Base-by-base conservation (phyloP, 192 early-diverging fungal species). In the Linderina pennispora region DNA sequence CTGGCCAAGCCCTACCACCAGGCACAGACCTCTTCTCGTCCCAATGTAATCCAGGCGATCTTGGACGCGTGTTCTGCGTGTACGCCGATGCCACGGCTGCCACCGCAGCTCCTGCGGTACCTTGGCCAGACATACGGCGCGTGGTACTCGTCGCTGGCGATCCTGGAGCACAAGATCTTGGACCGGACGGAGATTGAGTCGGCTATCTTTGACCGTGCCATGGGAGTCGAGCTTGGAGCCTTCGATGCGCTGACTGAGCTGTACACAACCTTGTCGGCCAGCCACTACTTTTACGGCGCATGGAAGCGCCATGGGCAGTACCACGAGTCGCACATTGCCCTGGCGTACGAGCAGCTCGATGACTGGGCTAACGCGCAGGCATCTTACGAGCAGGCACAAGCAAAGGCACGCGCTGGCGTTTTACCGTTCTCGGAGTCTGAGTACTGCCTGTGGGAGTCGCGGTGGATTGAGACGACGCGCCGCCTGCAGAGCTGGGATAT, bases 401-500 rank as follows among this genome's bases (percentile, higher is more conserved):
- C 78, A 41, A 97, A 97, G 53, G 92, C 90, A 5, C 74, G 92
- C 19, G 87, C 80, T 2, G 88, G 91, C 0, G 80, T 82, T 2
- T 58, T 92, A 23, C 87, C 89, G 11, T 97, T 93, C 50, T 84
- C 85, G 20, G 97, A 99, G 64, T 81, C 90, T 2, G 97, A 99
- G 46, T 99, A 97, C 62, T 77, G 79, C 20, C 65, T 99, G 16
- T 99, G 97, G 97, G 97, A 99, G 75, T 82, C 93, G 43, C 90
- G 92, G 43, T 99, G 97, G 97, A 80, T 97, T 18, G 65, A 68
- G 22, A 91, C 89, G 35, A 86, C 94, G 0, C 77, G 95, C 50
- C 85, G 86, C 28, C 63, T 99, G 17, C 95, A 99, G 65, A 91
- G 88, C 58, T 99, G 97, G 97, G 97, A 99, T 47, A 85, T 97